phyloP scores from a whole-genome alignment of 129 eudicot genomes.

The carrot (Daucus carota) region DNA sequence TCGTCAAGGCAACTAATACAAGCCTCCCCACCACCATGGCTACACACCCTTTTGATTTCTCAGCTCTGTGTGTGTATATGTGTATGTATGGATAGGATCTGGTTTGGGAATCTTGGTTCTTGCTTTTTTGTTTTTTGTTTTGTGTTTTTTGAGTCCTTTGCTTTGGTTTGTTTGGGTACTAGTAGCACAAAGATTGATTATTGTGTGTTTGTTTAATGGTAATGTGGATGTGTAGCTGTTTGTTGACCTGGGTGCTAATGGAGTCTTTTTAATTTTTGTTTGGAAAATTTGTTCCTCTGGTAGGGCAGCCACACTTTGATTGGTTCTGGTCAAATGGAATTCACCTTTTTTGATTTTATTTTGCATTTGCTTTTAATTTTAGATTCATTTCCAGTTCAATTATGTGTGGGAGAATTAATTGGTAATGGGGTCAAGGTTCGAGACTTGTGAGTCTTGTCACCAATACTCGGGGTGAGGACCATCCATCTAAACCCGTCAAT shows the following conservation, averaged over 20 bases:
- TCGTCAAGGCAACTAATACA: not conserved
- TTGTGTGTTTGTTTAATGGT: not conserved
- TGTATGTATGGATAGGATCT: not conserved
- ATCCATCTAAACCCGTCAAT: no score
- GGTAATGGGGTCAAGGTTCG: not conserved
- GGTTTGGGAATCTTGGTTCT: slow-evolving; percentile 6
- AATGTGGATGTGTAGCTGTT: not conserved
- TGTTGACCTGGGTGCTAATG: not conserved
- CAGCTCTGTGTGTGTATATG: not conserved
- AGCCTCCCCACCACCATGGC: slow-evolving; percentile 9
- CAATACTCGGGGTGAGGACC: no score
- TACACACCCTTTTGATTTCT: not conserved
- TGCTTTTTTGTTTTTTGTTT: not conserved
- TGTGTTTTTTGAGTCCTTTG: not conserved
- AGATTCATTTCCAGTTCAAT: no score
- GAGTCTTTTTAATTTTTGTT: not conserved
- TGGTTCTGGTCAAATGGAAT: no score
- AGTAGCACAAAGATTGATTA: not conserved
- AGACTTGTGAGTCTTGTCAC: not conserved
- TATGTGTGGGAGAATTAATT: no score
- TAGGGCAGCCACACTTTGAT: not conserved
- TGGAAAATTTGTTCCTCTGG: not conserved
- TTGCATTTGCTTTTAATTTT: no score
- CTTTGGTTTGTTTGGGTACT: not conserved
- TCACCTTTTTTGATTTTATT: no score